Evolutionary conservation across 306 rosid species (phyloP), one percentile per base, ranked within the genome.

Genomic region (Prunus armeniaca): DNA sequence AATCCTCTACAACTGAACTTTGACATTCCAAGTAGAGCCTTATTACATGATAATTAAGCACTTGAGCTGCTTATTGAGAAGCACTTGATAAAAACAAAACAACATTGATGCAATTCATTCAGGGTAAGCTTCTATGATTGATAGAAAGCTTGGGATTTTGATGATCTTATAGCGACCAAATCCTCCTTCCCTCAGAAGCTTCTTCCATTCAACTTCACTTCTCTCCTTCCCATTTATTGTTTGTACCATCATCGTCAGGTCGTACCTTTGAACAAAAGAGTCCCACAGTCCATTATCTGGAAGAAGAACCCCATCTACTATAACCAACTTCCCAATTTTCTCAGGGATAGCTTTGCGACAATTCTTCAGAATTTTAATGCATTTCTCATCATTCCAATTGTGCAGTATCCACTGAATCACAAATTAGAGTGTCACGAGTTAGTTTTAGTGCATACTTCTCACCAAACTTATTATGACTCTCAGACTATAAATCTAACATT

Each of bases 121-220:
- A 27, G 61, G 61, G 73, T 69, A 69, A 27, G 25, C 73, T 69
- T 69, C 58, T 47, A 69, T 49, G 24, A 69, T 17, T 17, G 60
- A 18, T 18, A 69, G 22, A 43, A 69, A 27, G 17, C 88, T 83
- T 7, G 84, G 86, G 70, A 88, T 83, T 41, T 83, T 74, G 86
- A 85, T 81, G 72, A 90, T 80, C 24, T 70, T 88, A 78, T 86
- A 77, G 11, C 83, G 89, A 46, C 80, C 61, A 62, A 92, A 85
- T 0, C 93, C 96, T 2, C 87, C 87, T 51, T 78, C 81, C 14
- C 61, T 78, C 2, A 92, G 63, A 0, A 90, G 22, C 63, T 83
- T 57, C 69, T 87, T 80, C 91, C 96, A 90, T 3, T 92, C 83
- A 51, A 69, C 67, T 57, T 87, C 91, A 0, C 87, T 92, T 52